Evolutionary conservation across 1,284 basidiomycete genomes (phyloP).

Genomic region (Naganishia sp.): DNA sequence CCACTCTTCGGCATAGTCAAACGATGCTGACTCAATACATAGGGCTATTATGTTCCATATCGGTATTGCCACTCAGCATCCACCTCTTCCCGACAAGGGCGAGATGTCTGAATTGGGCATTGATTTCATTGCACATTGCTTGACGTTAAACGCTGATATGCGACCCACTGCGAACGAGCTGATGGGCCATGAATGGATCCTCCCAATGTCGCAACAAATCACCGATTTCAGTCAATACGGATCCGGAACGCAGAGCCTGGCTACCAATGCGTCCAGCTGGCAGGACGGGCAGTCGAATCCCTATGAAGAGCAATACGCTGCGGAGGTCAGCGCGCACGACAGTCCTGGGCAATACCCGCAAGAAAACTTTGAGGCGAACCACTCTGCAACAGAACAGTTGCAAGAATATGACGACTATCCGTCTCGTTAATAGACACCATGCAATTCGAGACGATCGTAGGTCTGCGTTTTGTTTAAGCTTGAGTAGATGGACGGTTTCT

Average conservation of each 20-base stretch:
- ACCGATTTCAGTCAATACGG: constrained; percentile 8
- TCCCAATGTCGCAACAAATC: constrained; percentile 42
- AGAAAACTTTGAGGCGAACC: background rate
- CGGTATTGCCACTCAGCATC: constrained; percentile 94
- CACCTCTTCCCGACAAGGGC: constrained; percentile 85
- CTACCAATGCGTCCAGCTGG: constrained; percentile 19
- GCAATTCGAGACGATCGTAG: no score
- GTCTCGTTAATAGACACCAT: no score
- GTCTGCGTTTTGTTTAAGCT: no score
- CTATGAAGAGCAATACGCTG: constrained; percentile 13
- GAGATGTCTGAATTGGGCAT: constrained; percentile 90
- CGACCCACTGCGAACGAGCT: constrained; percentile 85
- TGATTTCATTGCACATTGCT: constrained; percentile 88
- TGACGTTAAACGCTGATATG: constrained; percentile 81
- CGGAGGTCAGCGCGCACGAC: background rate
- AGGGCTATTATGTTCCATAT: constrained; percentile 99
- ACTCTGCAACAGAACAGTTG: background rate
- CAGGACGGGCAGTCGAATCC: background rate
- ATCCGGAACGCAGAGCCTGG: constrained; percentile 17
- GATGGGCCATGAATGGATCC: constrained; percentile 88
- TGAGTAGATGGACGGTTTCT: no score
- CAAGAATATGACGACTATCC: no score
- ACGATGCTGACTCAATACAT: constrained; percentile 23
- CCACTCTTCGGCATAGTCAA: background rate
- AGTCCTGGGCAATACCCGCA: background rate